phyloP scores from a whole-genome alignment of 495 filamentous ascomycete genomes.

The Rhizodiscina lignyota region DNA sequence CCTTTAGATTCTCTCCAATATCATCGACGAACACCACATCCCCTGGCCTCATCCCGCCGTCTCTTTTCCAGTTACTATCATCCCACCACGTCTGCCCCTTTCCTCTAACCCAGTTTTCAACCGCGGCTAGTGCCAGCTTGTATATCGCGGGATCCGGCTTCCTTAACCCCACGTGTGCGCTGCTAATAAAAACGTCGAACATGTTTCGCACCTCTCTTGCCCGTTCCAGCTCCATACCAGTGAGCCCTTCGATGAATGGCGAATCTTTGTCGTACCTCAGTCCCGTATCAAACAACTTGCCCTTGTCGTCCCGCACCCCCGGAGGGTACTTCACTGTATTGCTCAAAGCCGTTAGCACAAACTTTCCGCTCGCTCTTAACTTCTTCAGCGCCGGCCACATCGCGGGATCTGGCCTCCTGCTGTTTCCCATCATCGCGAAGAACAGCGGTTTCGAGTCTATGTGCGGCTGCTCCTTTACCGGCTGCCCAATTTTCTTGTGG shows the following conservation, averaged over 20 bases:
- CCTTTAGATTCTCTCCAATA: slow-evolving; percentile 85
- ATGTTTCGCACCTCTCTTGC: slow-evolving; percentile 6
- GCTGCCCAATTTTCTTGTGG: slow-evolving; percentile 10
- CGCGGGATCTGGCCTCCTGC: slow-evolving; percentile 57
- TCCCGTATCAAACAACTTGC: slow-evolving; percentile 5
- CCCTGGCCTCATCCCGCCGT: slow-evolving; percentile 30
- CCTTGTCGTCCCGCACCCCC: slow-evolving; percentile 23
- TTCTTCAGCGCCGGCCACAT: slow-evolving; percentile 73
- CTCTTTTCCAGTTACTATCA: too few species aligned
- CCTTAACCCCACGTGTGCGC: slow-evolving; percentile 69
- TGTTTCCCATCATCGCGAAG: slow-evolving; percentile 77
- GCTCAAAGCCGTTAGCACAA: slow-evolving; percentile 64
- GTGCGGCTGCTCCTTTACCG: slow-evolving; percentile 25
- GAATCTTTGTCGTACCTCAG: slow-evolving; percentile 3
- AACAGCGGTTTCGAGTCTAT: slow-evolving; percentile 74
- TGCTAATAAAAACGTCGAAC: slow-evolving; percentile 37
- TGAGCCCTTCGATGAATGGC: not conserved
- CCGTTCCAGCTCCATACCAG: slow-evolving; percentile 3
- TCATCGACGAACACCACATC: slow-evolving; percentile 89
- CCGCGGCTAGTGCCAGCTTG: slow-evolving; percentile 44
- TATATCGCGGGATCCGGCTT: slow-evolving; percentile 83
- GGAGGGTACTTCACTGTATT: slow-evolving; percentile 73
- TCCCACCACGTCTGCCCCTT: slow-evolving; percentile 27
- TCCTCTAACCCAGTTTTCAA: slow-evolving; percentile 41
- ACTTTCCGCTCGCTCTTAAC: slow-evolving; percentile 42